Evolutionary conservation across 2,329 filamentous ascomycete species (phyloP), one percentile per base, ranked within the genome.

Genomic region (Fusarium paranaense): DNA sequence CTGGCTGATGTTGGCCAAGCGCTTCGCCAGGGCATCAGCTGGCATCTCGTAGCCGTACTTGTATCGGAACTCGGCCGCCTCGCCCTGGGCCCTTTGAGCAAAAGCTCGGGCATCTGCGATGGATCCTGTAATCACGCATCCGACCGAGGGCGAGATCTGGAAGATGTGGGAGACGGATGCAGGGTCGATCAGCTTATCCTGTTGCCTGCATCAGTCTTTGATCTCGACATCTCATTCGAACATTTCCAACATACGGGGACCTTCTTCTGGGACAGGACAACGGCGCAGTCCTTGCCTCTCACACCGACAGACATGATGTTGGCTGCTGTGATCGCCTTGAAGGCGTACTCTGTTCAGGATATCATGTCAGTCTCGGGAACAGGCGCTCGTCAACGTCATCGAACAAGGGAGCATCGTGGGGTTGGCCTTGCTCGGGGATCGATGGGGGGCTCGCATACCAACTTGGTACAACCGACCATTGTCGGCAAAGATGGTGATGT

Each of bases 11-110:
- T 99, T 99, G 83, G 97, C 97, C 85, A 99, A 88, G 82, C 97
- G 91, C 90, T 99, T 99, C 75, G 97, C 94, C 80, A 99, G 87
- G 62, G 95, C 97, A 85, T 99, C 97, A 84, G 95, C 97, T 70
- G 97, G 97, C 97, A 99, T 99, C 89, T 99, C 97, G 85, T 99
- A 99, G 81, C 97, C 97, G 83, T 91, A 98, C 87, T 98, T 98
- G 91, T 99, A 99, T 85, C 92, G 92, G 87, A 99, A 99, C 83
- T 99, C 96, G 67, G 96, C 96, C 77, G 97, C 97, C 87, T 99
- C 97, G 79, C 94, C 94, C 86, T 97, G 93, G 74, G 97, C 97
- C 81, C 97, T 92, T 85, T 95, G 94, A 70, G 97, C 94, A 75
- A 95, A 97, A 35, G 97, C 95, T 83, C 97, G 90, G 70, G 97